Base-by-base conservation (phyloP, 2,329 filamentous ascomycete genomes). In the Macrophomina tecta region DNA sequence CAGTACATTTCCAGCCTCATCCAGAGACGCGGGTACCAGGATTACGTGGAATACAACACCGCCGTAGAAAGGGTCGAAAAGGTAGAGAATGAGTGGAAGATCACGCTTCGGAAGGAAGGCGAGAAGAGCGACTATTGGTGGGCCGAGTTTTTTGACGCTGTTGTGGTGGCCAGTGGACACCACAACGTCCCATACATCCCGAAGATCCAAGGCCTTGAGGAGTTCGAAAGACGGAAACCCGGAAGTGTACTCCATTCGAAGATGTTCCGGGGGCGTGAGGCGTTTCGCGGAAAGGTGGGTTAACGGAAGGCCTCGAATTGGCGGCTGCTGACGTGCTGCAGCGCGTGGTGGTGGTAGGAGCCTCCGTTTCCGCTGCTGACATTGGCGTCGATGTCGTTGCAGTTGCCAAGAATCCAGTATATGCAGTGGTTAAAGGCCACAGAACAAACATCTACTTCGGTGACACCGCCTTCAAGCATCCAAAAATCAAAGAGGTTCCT, bases 281-380 rank as follows among this genome's bases (percentile, higher is more conserved):
- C 74, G 5, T 87, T 81, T 70, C 73, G 70, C 32, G 79, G 65
- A 9, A 60, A 53, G 55, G 61, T 64, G 12, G 14, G 61, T 52
- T 34, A 23, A 32, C 12, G 6, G 7, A 7, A 12, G 7, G 9
- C 36, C 12, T 30, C 23, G 18, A 9, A 42, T 48, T 7, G 14
- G 2, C 32, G 18, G 7, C 12, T 16, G 48, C 61, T 53, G n/a
- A 56, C n/a, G n/a, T 7, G 7, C 12, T 23, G 4, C 58, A 88
- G 85, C 82, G 79, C 67, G 85, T 90, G 0, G 79, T 90, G 0
- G 82, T 89, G 0, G 86, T 91, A 1, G 88, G 89, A 3, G 88
- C 86, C 0, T 89, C 86, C 0, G 87, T 90, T 3, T 90, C 88
- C 0, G 88, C 85, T 0, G 84, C 86, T 34, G 89, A 91, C 70